These are phyloP conservation scores for Ananas comosus DNA, from an alignment of 176 grass and related monocot species.

Conservation along the genomic window DNA sequence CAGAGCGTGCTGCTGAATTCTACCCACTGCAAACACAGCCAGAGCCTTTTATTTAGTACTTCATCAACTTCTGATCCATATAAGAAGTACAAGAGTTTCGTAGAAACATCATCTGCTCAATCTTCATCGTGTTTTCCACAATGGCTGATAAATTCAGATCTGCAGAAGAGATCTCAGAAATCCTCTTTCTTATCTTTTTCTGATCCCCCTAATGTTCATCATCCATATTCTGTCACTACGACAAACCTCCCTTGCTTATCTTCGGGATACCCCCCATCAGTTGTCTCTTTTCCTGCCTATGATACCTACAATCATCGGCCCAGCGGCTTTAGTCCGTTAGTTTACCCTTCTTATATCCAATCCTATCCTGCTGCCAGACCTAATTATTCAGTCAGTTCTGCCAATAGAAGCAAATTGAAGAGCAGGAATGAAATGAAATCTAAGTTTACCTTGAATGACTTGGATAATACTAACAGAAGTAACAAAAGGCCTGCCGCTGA, in stretches of 20 bases:
- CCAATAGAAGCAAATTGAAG: slow-evolving; percentile 8
- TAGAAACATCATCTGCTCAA: slow-evolving; percentile 30
- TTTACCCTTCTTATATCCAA: slow-evolving; percentile 19
- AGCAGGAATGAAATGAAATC: slow-evolving; percentile 30
- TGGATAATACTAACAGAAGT: slow-evolving; percentile 15
- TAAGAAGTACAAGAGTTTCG: slow-evolving; percentile 17
- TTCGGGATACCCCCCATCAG: slow-evolving; percentile 12
- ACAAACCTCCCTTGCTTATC: slow-evolving; percentile 15
- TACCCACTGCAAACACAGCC: slow-evolving; percentile 20
- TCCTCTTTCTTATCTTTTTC: slow-evolving; percentile 23
- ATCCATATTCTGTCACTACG: slow-evolving; percentile 20
- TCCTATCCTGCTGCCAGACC: slow-evolving; percentile 24
- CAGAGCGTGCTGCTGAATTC: slow-evolving; percentile 18
- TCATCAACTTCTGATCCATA: slow-evolving; percentile 17
- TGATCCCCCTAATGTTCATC: slow-evolving; percentile 28
- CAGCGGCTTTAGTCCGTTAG: slow-evolving; percentile 27
- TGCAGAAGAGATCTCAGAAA: slow-evolving; percentile 31
- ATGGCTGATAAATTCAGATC: slow-evolving; percentile 19
- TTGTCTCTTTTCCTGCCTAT: slow-evolving; percentile 27
- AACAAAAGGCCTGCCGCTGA: slow-evolving; percentile 30
- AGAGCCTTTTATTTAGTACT: slow-evolving; percentile 17
- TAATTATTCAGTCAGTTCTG: slow-evolving; percentile 12
- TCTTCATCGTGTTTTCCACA: slow-evolving; percentile 30
- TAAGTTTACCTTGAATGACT: slow-evolving; percentile 13
- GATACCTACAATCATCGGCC: slow-evolving; percentile 14